Conservation (phyloP, 2,329 filamentous ascomycete genomes). For the Pseudomassariella vexata region DNA sequence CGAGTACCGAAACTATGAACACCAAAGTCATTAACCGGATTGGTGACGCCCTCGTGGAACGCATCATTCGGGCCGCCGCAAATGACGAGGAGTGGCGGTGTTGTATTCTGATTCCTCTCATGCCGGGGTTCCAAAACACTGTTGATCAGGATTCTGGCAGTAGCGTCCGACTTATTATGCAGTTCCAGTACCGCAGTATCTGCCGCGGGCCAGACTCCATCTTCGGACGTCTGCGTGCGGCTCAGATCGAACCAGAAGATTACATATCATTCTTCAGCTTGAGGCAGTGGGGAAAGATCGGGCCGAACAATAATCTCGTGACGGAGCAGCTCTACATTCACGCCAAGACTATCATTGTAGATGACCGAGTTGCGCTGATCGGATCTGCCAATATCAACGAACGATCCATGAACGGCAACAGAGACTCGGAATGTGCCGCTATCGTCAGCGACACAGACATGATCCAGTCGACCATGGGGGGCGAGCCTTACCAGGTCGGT, state of each 20-base stretch:
- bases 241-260: constrained; percentile 84
- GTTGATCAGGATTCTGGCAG: constrained; percentile 92
- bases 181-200: constrained; percentile 94
- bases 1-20: constrained; percentile 81
- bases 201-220: constrained; percentile 89
- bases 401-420: constrained; percentile 83
- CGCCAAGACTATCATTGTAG: constrained; percentile 92
- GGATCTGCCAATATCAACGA: constrained; percentile 99
- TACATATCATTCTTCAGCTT: constrained; percentile 95
- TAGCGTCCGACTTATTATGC: constrained; percentile 91
- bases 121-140: constrained; percentile 98
- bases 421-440: constrained; percentile 88
- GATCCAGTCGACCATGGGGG: constrained; percentile 87
- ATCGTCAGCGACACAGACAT: constrained; percentile 90
- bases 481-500: constrained; percentile 81
- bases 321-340: constrained; percentile 98
- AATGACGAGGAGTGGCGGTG: constrained; percentile 88
- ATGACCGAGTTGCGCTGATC: constrained; percentile 88
- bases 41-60: constrained; percentile 87
- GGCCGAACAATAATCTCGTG: constrained; percentile 72
- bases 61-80: constrained; percentile 76
- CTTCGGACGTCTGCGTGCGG: constrained; percentile 74
- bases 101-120: constrained; percentile 84
- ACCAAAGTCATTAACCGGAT: constrained; percentile 89
- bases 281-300: constrained; percentile 87